These are phyloP conservation scores for Laguncularia racemosa DNA, from an alignment of 345 rosid genomes.

Conservation along the genomic window DNA sequence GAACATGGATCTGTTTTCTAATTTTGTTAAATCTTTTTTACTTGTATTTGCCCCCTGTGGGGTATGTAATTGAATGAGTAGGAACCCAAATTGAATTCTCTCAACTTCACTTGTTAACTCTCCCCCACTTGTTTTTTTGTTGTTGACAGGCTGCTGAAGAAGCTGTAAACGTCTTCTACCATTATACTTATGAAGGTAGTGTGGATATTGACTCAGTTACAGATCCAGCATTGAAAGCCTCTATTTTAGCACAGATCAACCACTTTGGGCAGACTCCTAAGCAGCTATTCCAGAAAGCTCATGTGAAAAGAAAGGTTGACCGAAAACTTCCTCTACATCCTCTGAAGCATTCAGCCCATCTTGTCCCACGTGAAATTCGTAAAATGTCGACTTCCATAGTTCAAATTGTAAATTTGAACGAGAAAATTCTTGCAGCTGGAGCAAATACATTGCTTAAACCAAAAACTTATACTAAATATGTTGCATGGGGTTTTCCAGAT, in stretches of 20 bases:
- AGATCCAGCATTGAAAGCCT: constrained; percentile 98
- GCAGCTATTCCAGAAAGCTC: constrained; percentile 92
- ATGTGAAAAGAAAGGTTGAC: constrained; percentile 70
- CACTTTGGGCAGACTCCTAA: constrained; percentile 99
- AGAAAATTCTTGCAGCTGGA: constrained; percentile 79
- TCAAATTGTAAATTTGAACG: constrained; percentile 71
- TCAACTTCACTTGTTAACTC: constrained; percentile 1
- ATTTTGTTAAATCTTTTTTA: too few relatives aligned
- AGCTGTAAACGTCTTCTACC: constrained; percentile 97
- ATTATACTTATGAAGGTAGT: constrained; percentile 98
- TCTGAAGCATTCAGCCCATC: constrained; percentile 72
- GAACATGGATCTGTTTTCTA: too few relatives aligned
- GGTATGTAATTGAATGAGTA: neutral
- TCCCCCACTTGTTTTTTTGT: constrained; percentile 9
- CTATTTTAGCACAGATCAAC: constrained; percentile 97
- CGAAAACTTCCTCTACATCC: constrained; percentile 81
- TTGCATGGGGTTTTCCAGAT: constrained; percentile 97
- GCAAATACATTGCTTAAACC: constrained; percentile 78
- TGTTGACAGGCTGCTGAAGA: constrained; percentile 91
- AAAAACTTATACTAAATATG: constrained; percentile 73
- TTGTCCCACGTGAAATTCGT: constrained; percentile 82
- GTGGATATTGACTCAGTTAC: constrained; percentile 98
- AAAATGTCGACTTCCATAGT: constrained; percentile 61
- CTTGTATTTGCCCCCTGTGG: too few relatives aligned
- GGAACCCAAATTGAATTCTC: neutral